Percentiles rank a stretch among this genome's conserved stretches.
These are phyloP conservation scores for Penicillium thymicola DNA, from an alignment of 2,329 filamentous ascomycete species.

Conservation along the genomic window DNA sequence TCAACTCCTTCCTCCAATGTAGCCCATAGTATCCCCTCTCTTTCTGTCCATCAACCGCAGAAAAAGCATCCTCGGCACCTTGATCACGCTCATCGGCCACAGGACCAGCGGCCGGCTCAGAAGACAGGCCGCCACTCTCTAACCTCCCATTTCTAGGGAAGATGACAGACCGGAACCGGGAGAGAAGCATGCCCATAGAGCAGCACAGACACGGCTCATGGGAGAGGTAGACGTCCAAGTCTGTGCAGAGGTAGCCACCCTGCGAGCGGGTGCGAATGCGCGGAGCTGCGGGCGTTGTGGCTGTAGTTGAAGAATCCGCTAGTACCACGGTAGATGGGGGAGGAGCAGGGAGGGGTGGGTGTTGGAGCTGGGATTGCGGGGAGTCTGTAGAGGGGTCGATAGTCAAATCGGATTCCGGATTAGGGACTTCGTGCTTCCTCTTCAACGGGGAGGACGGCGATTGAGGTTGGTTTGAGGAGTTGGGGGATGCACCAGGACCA, in stretches of 20 bases:
- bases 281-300: slow-evolving; percentile 42
- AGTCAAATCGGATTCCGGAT: slow-evolving; percentile 7
- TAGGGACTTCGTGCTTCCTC: slow-evolving; percentile 17
- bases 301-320: not conserved
- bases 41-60: not conserved
- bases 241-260: slow-evolving; percentile 90
- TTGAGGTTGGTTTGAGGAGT: not conserved
- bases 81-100: slow-evolving; percentile 7
- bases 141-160: slow-evolving; percentile 65
- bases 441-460: slow-evolving; percentile 15
- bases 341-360: slow-evolving; percentile 13
- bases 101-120: slow-evolving; percentile 53
- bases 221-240: slow-evolving; percentile 87
- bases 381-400: slow-evolving; percentile 11
- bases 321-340: slow-evolving; percentile 7
- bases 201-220: slow-evolving; percentile 97
- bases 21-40: slow-evolving; percentile 51
- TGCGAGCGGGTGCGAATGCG: slow-evolving; percentile 68
- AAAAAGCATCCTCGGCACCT: slow-evolving; percentile 14
- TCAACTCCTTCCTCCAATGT: slow-evolving; percentile 60
- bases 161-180: slow-evolving; percentile 80
- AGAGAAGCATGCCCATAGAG: slow-evolving; percentile 93
- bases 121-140: slow-evolving; percentile 78
- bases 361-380: slow-evolving; percentile 16
- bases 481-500: slow-evolving; percentile 50